Evolutionary conservation across 768 basidiomycete species (phyloP).

Genomic region (Xerocomus brunneocitrinus): DNA sequence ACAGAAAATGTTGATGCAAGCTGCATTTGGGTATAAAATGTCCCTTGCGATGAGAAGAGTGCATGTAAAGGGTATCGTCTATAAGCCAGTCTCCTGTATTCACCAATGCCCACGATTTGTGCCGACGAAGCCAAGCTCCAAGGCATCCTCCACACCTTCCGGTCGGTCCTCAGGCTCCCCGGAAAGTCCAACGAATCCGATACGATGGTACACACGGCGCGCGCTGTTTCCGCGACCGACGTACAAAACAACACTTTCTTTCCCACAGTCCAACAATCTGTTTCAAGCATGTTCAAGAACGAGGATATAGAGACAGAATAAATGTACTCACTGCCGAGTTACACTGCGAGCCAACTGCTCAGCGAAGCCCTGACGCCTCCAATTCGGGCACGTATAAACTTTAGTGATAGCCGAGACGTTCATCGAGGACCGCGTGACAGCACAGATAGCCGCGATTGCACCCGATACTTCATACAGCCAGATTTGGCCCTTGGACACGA

Average conservation of each 20-base stretch:
- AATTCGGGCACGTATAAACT: constrained; percentile 47
- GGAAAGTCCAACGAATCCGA: constrained; percentile 48
- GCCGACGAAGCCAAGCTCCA: constrained; percentile 52
- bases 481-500: constrained; percentile 45
- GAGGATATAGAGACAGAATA: background rate
- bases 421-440: constrained; percentile 49
- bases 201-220: constrained; percentile 47
- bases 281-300: background rate
- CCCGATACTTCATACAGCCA: constrained; percentile 48
- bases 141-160: constrained; percentile 42
- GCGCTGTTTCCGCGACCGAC: constrained; percentile 51
- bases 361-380: constrained; percentile 46
- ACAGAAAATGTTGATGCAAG: background rate
- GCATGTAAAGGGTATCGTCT: background rate
- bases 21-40: background rate
- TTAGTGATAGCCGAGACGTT: constrained; percentile 54
- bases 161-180: constrained; percentile 30
- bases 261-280: constrained; percentile 40
- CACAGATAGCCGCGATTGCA: constrained; percentile 47
- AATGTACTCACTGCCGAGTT: constrained; percentile 35
- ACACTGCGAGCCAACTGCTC: constrained; percentile 48
- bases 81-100: constrained; percentile 1
- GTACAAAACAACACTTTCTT: constrained; percentile 49
- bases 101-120: constrained; percentile 52
- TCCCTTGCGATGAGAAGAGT: background rate